A percentile compares a stretch with the other conserved stretches of the same genome.
Conservation (phyloP, 257 asterid species). For the Solanum ossicruentum region DNA sequence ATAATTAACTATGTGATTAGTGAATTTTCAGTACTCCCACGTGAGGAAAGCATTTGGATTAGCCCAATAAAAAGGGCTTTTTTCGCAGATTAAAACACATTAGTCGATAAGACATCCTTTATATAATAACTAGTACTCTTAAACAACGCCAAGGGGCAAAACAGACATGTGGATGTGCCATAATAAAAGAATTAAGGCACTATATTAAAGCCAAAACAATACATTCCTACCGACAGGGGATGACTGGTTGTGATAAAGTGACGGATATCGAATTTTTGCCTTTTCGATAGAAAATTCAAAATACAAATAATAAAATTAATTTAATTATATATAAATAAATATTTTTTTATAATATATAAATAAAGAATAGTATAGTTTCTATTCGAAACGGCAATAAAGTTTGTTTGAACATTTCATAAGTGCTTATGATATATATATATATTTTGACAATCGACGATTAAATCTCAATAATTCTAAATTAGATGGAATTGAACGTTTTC, state of each 20-base stretch:
- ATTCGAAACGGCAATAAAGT: background rate
- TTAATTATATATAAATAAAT: background rate
- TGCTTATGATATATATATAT: background rate
- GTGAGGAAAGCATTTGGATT: background rate
- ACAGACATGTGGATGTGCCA: background rate
- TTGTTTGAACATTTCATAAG: background rate
- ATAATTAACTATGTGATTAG: background rate
- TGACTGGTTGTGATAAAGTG: background rate
- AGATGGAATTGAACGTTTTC: background rate
- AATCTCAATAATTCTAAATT: background rate
- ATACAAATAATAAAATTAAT: background rate
- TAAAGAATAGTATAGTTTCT: background rate
- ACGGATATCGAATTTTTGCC: fast-evolving
- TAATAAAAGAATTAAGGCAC: background rate
- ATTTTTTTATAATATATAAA: background rate
- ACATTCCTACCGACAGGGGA: background rate
- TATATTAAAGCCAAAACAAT: background rate
- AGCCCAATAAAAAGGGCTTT: background rate
- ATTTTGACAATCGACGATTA: background rate
- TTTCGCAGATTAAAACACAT: background rate
- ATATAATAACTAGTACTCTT: background rate
- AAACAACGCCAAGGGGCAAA: background rate
- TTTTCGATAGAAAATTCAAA: background rate
- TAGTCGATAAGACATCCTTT: background rate
- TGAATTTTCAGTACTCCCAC: background rate